Evolutionary conservation across 2,329 filamentous ascomycete genomes (phyloP), one percentile per base, ranked within the genome.

Genomic region (Alternaria rosae): DNA sequence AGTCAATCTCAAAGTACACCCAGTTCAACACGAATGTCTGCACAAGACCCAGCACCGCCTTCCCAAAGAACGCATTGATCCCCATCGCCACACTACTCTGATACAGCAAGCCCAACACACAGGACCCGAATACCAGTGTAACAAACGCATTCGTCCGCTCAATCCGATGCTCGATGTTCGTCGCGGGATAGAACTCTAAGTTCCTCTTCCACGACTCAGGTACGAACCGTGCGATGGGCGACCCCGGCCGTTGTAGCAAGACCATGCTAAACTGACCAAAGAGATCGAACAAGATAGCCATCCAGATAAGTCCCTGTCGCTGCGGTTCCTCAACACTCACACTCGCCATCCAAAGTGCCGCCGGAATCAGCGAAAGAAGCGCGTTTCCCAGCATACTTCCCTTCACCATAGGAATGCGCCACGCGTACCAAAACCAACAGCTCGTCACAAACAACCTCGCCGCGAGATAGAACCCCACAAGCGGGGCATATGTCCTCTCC

Each of bases 131-230:
- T 2, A 91, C 87, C 3, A 90, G 79, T 0, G 87, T 86, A 0
- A 90, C 86, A 69, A 90, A 91, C 0, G 88, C 88, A 59, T 86
- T 87, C 28, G 86, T 90, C 7, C 88, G 81, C 74, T 90, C 88
- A 5, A 88, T 86, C 57, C 86, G 85, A 74, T 91, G 88, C 76
- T 90, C 88, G 65, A 90, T 90, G 66, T 89, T 90, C 48, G 87
- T 80, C 0, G 86, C 87, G 3, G 87, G 88, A 55, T 83, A 85
- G 73, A 89, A 89, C 64, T 89, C 87, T 59, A 88, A 87, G 5
- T 80, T 73, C 6, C 75, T 70, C 10, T 75, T 72, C 3, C 74
- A 59, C 66, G 75, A 75, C 0, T 23, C 59, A 11, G 61, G 59
- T 1, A 66, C 15, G 6, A 62, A 44, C 25, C 59, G 66, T 6